Evolutionary conservation across 768 basidiomycete genomes (phyloP), one percentile per base, ranked within the genome.

Genomic region (Leccinellum rugosiceps): DNA sequence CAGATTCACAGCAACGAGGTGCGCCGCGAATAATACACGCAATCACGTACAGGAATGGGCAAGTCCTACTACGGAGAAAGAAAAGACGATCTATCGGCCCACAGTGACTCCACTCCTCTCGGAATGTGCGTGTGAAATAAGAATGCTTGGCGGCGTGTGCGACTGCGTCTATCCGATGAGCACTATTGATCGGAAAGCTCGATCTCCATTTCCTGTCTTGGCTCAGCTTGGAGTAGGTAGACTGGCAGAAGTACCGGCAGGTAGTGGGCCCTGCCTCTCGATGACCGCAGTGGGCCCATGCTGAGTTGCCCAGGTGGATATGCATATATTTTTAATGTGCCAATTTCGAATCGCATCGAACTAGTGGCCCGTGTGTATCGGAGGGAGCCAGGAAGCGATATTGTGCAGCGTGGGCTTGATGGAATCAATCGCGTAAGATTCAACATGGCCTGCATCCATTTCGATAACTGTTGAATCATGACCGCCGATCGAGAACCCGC

Each of bases 361-460:
- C 50, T 72, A 82, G 59, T 82, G 64, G 62, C 43, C 76, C 69
- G 57, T 75, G 70, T 6, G 80, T 73, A 67, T 71, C 64, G 7
- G 79, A 60, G 21, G 80, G 65, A 58, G 81, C 41, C 19, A 43
- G 72, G 2, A 77, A 80, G 51, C 79, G 78, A 19, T 79, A 75
- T 59, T 80, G 80, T 8, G 76, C 78, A 14, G 67, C 62, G 11
- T 66, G 70, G 19, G 75, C 67, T 23, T 69, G 43, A 77, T 59
- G 6, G 63, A 66, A 52, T 77, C 74, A 1, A 77, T 78, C 1
- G 63, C 62, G 14, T 76, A 61, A 13, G 76, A 76, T 28, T 72
- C 58, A 8, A 74, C 71, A 46, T 72, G 74, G 15, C 75, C 60
- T 4, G 75, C 74, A 44, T 81, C 80, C 14, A 71, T 77, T 58